phyloP scores from a whole-genome alignment of 179 eudicot species.

The Spinacia oleracea region DNA sequence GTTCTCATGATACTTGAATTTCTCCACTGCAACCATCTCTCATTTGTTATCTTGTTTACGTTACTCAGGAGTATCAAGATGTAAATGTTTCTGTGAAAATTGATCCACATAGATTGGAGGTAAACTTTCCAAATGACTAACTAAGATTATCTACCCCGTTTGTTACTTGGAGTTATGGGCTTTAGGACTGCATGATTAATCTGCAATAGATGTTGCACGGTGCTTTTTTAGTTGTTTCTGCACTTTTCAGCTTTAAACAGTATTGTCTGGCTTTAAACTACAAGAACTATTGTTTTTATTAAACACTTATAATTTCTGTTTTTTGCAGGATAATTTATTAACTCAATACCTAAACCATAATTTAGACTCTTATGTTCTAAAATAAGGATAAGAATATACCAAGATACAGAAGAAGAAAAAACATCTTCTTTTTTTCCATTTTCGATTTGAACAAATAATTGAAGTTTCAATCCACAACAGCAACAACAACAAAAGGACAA shows the following conservation, averaged over 20 bases:
- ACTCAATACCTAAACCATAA: too few relatives aligned
- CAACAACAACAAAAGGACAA: too few relatives aligned
- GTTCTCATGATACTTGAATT: conserved; percentile 16
- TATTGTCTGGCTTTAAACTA: too few relatives aligned
- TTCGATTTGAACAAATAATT: too few relatives aligned
- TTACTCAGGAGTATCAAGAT: conserved; percentile 76
- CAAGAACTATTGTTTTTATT: too few relatives aligned
- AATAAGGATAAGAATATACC: too few relatives aligned
- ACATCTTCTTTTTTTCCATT: too few relatives aligned
- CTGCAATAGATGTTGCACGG: not conserved
- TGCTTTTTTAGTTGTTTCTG: not conserved
- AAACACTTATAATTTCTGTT: too few relatives aligned
- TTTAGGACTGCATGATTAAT: not conserved
- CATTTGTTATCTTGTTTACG: conserved; percentile 41
- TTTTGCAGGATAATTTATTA: too few relatives aligned
- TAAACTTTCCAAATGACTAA: conserved; percentile 18
- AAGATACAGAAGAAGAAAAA: too few relatives aligned
- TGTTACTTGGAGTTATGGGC: not conserved
- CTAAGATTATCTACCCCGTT: not conserved
- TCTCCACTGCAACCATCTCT: conserved; percentile 2
- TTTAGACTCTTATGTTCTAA: too few relatives aligned
- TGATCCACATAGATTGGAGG: conserved; percentile 67
- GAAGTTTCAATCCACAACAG: too few relatives aligned
- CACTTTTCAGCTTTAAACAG: not conserved
- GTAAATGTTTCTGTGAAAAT: conserved; percentile 73